A percentile compares a stretch with the other conserved stretches of the same genome.
These are phyloP conservation scores for Beauveria pseudobassiana DNA, from an alignment of 2,329 filamentous ascomycete species.

Conservation along the genomic window DNA sequence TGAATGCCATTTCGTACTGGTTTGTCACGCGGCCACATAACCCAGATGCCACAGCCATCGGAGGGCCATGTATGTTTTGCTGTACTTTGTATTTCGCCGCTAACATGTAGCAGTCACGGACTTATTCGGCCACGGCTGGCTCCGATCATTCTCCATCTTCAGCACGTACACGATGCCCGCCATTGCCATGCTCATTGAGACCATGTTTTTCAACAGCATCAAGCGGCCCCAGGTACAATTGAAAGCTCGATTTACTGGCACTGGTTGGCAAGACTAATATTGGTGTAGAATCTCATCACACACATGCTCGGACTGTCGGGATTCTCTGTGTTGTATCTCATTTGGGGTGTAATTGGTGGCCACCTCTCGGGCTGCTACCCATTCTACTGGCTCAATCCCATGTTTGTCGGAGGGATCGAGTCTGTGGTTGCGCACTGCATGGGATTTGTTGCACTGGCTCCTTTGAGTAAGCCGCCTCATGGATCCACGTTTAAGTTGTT, in stretches of 20 bases:
- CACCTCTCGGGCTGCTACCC: slow-evolving; percentile 36
- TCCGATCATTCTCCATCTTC: slow-evolving; percentile 38
- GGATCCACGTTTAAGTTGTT: neutral
- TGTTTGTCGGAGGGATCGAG: slow-evolving; percentile 34
- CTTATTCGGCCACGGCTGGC: slow-evolving; percentile 40
- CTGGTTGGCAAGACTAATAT: slow-evolving; percentile 8
- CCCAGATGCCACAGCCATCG: slow-evolving; percentile 13
- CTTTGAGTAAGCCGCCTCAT: slow-evolving; percentile 33
- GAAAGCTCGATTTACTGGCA: too few relatives aligned
- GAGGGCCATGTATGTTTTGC: slow-evolving; percentile 13
- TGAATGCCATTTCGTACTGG: slow-evolving; percentile 46
- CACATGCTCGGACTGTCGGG: slow-evolving; percentile 36
- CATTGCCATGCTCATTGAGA: slow-evolving; percentile 37
- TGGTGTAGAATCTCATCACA: slow-evolving; percentile 33
- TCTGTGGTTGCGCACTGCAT: slow-evolving; percentile 36
- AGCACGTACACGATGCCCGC: slow-evolving; percentile 39
- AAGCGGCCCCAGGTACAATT: slow-evolving; percentile 39
- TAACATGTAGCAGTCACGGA: slow-evolving; percentile 33
- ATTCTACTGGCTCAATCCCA: slow-evolving; percentile 45
- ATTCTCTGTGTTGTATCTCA: slow-evolving; percentile 37
- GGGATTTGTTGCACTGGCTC: slow-evolving; percentile 36
- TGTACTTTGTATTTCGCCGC: neutral
- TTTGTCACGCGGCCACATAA: slow-evolving; percentile 29
- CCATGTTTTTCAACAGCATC: slow-evolving; percentile 45
- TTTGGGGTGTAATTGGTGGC: slow-evolving; percentile 41